Conservation (phyloP, 139 green algal species). For the Picochlorum sp. region DNA sequence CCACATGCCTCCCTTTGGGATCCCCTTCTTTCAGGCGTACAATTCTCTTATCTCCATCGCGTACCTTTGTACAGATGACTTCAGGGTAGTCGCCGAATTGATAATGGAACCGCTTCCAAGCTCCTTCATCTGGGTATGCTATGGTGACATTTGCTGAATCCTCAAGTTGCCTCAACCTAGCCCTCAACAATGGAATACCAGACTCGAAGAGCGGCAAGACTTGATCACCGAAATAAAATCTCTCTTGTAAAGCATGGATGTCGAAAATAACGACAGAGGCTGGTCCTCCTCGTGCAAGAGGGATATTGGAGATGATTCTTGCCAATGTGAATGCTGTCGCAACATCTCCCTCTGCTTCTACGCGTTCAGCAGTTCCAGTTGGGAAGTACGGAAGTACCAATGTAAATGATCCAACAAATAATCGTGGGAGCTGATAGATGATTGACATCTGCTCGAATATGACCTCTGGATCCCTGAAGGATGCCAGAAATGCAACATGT, state of each 20-base stretch:
- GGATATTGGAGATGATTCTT: slow-evolving; percentile 91
- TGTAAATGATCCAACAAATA: slow-evolving; percentile 95
- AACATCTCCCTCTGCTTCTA: slow-evolving; percentile 85
- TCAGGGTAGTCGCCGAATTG: slow-evolving; percentile 83
- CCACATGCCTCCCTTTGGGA: slow-evolving; percentile 75
- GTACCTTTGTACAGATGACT: slow-evolving; percentile 97
- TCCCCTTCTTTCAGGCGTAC: slow-evolving; percentile 92
- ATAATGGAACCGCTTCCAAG: slow-evolving; percentile 98
- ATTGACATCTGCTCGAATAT: slow-evolving; percentile 97
- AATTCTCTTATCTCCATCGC: slow-evolving; percentile 91
- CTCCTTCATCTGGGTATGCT: slow-evolving; percentile 96
- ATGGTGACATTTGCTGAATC: slow-evolving; percentile 84
- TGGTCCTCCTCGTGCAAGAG: slow-evolving; percentile 81
- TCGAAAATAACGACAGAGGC: slow-evolving; percentile 93
- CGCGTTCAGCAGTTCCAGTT: slow-evolving; percentile 78
- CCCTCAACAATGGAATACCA: slow-evolving; percentile 76
- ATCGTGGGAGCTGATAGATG: slow-evolving; percentile 90
- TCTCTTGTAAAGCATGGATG: slow-evolving; percentile 96
- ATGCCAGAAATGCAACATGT: slow-evolving; percentile 94
- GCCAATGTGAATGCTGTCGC: slow-evolving; percentile 94
- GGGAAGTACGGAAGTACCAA: slow-evolving; percentile 98
- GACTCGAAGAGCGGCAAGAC: slow-evolving; percentile 93
- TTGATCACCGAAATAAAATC: slow-evolving; percentile 98
- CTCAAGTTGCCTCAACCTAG: slow-evolving; percentile 57
- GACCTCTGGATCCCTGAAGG: slow-evolving; percentile 78